These are phyloP conservation scores for Entomortierella parvispora DNA, from an alignment of 192 early-diverging fungal species.

Conservation along the genomic window DNA sequence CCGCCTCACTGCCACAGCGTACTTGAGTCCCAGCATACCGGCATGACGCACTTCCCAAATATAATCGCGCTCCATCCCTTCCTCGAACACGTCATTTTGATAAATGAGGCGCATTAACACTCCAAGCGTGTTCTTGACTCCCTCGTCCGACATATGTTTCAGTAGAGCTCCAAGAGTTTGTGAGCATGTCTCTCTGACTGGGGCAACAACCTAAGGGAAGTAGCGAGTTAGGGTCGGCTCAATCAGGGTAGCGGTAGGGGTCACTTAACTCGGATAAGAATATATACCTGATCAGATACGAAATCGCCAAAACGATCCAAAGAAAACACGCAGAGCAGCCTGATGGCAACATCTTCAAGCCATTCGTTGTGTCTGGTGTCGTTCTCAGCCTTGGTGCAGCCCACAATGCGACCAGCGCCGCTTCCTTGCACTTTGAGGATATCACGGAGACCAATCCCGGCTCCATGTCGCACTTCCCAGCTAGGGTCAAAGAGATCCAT, in stretches of 20 bases:
- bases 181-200: constrained; percentile 95
- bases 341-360: constrained; percentile 89
- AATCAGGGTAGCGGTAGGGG: no score
- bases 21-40: constrained; percentile 92
- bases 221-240: no score
- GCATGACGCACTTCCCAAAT: constrained; percentile 96
- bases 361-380: constrained; percentile 74
- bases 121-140: constrained; percentile 71
- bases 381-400: constrained; percentile 67
- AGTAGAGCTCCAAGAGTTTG: constrained; percentile 81
- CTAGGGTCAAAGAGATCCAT: constrained; percentile 71
- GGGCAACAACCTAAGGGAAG: constrained; percentile 77
- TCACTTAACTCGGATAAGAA: background rate
- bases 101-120: constrained; percentile 76
- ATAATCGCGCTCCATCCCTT: constrained; percentile 46
- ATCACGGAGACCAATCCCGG: constrained; percentile 91
- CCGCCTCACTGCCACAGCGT: constrained; percentile 89
- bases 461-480: constrained; percentile 97
- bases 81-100: constrained; percentile 60
- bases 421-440: constrained; percentile 87
- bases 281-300: constrained; percentile 83
- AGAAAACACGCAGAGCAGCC: constrained; percentile 93
- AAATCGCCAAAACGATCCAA: constrained; percentile 98
- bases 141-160: constrained; percentile 65
- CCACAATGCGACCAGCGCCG: constrained; percentile 80